Conservation (phyloP, 352 stramenopile genomes). For the Phytophthora idaei region DNA sequence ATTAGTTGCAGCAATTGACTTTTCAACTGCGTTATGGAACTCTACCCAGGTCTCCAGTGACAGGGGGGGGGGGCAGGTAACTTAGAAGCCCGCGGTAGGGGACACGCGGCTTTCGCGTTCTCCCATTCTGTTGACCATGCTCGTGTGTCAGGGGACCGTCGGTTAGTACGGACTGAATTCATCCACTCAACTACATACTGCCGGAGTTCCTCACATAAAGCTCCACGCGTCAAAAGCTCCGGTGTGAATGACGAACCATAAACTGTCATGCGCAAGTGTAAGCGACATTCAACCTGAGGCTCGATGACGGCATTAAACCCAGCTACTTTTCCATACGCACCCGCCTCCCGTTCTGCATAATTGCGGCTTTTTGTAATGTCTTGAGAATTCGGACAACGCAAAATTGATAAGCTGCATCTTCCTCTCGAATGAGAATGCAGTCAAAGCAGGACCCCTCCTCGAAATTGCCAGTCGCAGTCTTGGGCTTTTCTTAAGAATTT, state of each 20-base stretch:
- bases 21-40: neutral
- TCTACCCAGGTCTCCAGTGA: no score
- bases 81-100: neutral
- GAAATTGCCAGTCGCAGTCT: neutral
- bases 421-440: neutral
- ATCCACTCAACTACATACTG: neutral
- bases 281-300: constrained; percentile 2
- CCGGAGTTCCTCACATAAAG: neutral
- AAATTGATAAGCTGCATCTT: neutral
- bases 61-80: no score
- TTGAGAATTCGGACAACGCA: neutral
- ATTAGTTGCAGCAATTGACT: neutral
- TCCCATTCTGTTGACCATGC: neutral
- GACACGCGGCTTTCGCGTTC: neutral
- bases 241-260: neutral
- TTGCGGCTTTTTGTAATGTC: neutral
- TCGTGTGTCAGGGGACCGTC: neutral
- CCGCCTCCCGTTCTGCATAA: neutral
- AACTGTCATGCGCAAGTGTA: neutral
- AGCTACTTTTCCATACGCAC: constrained; percentile 2
- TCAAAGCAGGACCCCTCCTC: neutral
- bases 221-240: neutral
- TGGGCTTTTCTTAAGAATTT: neutral
- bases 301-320: neutral
- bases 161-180: neutral